Evolutionary conservation across 768 basidiomycete genomes (phyloP), one percentile per base, ranked within the genome.

Genomic region (Vararia minispora): DNA sequence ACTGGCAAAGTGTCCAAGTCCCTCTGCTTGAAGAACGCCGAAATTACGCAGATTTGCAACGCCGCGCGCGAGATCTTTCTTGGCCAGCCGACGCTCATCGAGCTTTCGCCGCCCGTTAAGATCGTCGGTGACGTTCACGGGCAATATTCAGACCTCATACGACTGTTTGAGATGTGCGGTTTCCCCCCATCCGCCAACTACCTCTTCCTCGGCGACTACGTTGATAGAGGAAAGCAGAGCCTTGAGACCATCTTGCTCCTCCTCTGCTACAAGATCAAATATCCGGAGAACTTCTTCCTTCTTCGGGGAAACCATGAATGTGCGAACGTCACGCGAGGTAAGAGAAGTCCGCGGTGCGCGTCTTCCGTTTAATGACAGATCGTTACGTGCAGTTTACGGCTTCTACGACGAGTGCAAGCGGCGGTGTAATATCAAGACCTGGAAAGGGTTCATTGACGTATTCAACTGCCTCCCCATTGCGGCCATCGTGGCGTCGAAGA

Each of bases 381-480:
- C 33, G 36, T 39, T 22, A 29, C 44, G 33, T 14, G 24, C 55
- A 97, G 95, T 98, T 16, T 99, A 99, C 53, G 95, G 95, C 20
- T 99, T 99, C 65, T 99, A 99, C 60, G 95, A 98, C 64, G 95
- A 99, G 64, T 99, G 95, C 71, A 99, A 99, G 65, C 81, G 95
- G 56, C 77, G 95, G 47, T 95, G 91, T 71, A 97, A 94, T 60
- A 90, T 98, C 71, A 99, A 98, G 68, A 92, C 88, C 20, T 99
- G 95, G 95, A 98, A 94, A 65, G 92, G 90, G 2, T 98, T 99
- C 60, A 88, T 98, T 59, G 95, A 99, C 64, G 94, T 97, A 42
- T 99, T 99, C 74, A 98, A 99, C 62, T 92, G 91, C 54, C 76
- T 99, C 10, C 95, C 95, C 35, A 98, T 99, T 53, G 92, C 94